Evolutionary conservation across 2,329 filamentous ascomycete species (phyloP).

Genomic region (Rachicladosporium sp.): DNA sequence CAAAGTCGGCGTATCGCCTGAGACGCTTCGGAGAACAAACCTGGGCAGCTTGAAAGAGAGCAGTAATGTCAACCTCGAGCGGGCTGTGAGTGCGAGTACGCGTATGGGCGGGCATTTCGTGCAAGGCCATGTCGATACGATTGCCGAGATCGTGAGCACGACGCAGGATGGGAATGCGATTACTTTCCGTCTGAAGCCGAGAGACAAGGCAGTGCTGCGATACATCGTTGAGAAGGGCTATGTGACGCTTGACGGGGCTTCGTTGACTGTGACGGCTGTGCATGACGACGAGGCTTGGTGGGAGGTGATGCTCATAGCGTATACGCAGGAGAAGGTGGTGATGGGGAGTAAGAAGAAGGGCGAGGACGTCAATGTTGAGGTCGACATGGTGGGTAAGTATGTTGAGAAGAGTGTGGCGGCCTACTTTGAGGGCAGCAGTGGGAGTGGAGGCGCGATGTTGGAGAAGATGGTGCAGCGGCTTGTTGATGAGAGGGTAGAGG

Average conservation of each 20-base stretch:
- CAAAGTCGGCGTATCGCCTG: conserved; percentile 87
- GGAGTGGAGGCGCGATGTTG: conserved; percentile 37
- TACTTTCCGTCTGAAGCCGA: conserved; percentile 70
- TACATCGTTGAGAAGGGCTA: conserved; percentile 97
- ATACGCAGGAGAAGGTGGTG: conserved; percentile 87
- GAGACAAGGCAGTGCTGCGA: conserved; percentile 54
- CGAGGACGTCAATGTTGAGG: conserved; percentile 81
- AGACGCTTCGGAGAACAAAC: conserved; percentile 91
- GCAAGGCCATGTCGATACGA: conserved; percentile 91
- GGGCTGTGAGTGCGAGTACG: conserved; percentile 78
- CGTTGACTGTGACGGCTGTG: conserved; percentile 80
- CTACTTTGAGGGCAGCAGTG: conserved; percentile 51
- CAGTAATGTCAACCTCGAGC: conserved; percentile 79
- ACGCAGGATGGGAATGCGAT: conserved; percentile 80
- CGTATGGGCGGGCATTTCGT: conserved; percentile 98
- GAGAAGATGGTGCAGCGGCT: conserved; percentile 50
- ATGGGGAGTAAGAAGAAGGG: conserved; percentile 66
- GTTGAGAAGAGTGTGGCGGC: conserved; percentile 80
- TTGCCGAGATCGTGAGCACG: conserved; percentile 60
- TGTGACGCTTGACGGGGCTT: conserved; percentile 86
- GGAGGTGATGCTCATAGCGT: conserved; percentile 95
- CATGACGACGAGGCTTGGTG: conserved; percentile 74
- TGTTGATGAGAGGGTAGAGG: conserved; percentile 53
- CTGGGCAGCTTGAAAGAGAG: conserved; percentile 57
- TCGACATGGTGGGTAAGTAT: conserved; percentile 78